These are phyloP conservation scores for Alternaria postmessia DNA, from an alignment of 2,329 filamentous ascomycete species.

Conservation along the genomic window DNA sequence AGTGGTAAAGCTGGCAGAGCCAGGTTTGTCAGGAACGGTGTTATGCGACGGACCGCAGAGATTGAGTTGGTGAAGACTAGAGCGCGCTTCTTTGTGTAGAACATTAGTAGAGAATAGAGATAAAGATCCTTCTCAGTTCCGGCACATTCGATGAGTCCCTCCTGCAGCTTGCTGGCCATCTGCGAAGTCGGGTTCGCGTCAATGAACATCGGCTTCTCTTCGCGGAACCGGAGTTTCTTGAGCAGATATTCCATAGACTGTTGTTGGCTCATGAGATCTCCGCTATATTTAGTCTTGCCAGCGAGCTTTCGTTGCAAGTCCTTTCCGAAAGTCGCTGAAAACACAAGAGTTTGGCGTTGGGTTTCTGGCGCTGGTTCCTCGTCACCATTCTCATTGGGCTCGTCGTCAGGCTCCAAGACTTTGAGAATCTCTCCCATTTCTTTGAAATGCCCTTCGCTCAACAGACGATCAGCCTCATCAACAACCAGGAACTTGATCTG, in stretches of 20 bases:
- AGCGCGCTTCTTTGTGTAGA: slow-evolving; percentile 81
- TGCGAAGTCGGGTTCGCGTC: slow-evolving; percentile 89
- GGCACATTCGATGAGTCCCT: slow-evolving; percentile 90
- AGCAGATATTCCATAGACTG: slow-evolving; percentile 93
- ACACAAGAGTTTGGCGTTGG: slow-evolving; percentile 86
- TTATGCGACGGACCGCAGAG: slow-evolving; percentile 84
- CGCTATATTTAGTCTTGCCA: slow-evolving; percentile 65
- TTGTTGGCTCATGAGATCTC: slow-evolving; percentile 71
- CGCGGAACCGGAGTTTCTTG: slow-evolving; percentile 85
- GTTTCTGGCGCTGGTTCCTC: slow-evolving; percentile 33
- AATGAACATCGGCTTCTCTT: slow-evolving; percentile 85
- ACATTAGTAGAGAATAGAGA: slow-evolving; percentile 84
- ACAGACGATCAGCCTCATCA: slow-evolving; percentile 90
- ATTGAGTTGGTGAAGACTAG: slow-evolving; percentile 97
- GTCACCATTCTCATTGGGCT: slow-evolving; percentile 54
- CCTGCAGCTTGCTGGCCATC: slow-evolving; percentile 85
- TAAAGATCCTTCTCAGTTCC: slow-evolving; percentile 98
- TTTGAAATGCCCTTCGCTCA: slow-evolving; percentile 94
- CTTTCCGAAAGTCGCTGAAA: slow-evolving; percentile 95
- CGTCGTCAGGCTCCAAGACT: slow-evolving; percentile 73
- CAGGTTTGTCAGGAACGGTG: slow-evolving; percentile 83
- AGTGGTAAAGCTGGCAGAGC: slow-evolving; percentile 78
- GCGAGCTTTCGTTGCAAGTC: slow-evolving; percentile 89
- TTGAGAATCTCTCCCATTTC: slow-evolving; percentile 89
- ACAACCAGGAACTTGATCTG: slow-evolving; percentile 83